These are phyloP conservation scores for Malassezia arunalokei DNA, from an alignment of 1,284 basidiomycete genomes.

Conservation along the genomic window DNA sequence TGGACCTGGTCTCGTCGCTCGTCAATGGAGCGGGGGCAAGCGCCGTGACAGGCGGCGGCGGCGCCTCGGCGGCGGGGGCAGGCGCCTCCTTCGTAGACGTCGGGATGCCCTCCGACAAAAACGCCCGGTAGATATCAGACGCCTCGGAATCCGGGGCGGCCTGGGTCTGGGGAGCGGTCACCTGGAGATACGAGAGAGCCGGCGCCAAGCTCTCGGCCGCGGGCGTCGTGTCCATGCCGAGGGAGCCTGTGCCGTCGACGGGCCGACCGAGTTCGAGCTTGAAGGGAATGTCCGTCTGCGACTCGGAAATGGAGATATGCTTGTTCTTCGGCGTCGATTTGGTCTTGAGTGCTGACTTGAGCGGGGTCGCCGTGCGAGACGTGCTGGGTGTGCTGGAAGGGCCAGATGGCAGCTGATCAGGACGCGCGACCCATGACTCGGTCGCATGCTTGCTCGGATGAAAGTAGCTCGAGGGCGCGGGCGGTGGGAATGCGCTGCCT, in stretches of 20 bases:
- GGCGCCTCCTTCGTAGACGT: not conserved
- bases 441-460: slow-evolving; percentile 26
- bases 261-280: slow-evolving; percentile 31
- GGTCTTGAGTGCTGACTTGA: slow-evolving; percentile 9
- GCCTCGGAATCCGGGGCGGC: not conserved
- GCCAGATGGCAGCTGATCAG: not conserved
- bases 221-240: slow-evolving; percentile 20
- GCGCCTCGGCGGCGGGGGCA: no score
- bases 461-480: slow-evolving; percentile 15
- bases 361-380: not conserved
- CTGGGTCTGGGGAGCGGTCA: not conserved
- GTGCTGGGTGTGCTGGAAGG: not conserved
- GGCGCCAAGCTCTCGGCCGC: not conserved
- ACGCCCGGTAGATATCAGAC: not conserved
- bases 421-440: slow-evolving; percentile 22
- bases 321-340: slow-evolving; percentile 3
- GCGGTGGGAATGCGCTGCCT: slow-evolving; percentile 3
- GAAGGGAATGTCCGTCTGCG: slow-evolving; percentile 4
- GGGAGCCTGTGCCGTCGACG: slow-evolving; percentile 38
- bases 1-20: not conserved
- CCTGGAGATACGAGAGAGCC: slow-evolving; percentile 1
- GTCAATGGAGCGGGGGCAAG: no score
- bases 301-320: not conserved
- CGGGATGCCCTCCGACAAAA: not conserved
- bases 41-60: no score